Conservation (phyloP, 441 rosid genomes). For the Arabidopsis lyrata region DNA sequence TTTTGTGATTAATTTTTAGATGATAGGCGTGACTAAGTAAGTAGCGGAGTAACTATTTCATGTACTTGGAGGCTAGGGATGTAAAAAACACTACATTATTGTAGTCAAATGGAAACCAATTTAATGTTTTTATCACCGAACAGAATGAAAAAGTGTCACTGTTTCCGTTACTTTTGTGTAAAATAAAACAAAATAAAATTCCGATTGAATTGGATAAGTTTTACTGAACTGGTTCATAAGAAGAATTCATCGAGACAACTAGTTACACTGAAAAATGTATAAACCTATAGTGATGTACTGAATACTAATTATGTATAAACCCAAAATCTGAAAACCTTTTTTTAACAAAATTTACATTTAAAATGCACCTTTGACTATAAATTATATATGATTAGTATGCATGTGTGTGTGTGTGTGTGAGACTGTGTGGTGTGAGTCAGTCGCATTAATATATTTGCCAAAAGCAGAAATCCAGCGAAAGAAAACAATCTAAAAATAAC, state of each 20-base stretch:
- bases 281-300: background rate
- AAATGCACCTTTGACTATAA: background rate
- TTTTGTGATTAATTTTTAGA: slow-evolving; percentile 6
- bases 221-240: background rate
- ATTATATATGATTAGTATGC: background rate
- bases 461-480: background rate
- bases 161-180: background rate
- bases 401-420: too few species aligned
- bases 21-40: background rate
- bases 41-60: background rate
- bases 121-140: background rate
- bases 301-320: background rate
- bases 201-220: background rate
- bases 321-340: slow-evolving; percentile 1
- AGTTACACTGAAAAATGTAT: too few species aligned
- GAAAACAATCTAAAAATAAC: slow-evolving; percentile 7
- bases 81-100: background rate
- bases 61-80: background rate
- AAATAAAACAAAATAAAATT: background rate
- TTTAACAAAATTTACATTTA: background rate
- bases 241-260: background rate
- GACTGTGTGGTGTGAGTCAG: background rate
- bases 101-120: background rate
- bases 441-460: background rate
- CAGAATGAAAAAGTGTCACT: background rate